Evolutionary conservation across 306 rosid genomes (phyloP).

Genomic region (Medicago arabica): DNA sequence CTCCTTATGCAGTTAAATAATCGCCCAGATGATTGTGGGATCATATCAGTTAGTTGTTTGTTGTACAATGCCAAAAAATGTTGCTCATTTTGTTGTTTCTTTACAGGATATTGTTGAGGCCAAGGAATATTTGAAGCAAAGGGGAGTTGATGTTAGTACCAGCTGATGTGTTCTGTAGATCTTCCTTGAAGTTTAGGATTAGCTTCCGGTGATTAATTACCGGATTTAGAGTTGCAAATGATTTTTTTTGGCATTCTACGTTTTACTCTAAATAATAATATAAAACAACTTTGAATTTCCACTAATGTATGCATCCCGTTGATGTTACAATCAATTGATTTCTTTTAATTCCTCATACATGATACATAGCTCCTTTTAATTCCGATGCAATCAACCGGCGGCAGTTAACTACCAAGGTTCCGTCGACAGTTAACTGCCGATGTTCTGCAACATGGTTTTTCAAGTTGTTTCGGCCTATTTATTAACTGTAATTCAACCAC

Average conservation of each 20-base stretch:
- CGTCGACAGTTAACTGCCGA: too few species aligned
- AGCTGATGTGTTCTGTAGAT: conserved; percentile 46
- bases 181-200: conserved; percentile 25
- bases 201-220: conserved; percentile 21
- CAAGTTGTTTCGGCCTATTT: too few species aligned
- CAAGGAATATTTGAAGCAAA: conserved; percentile 69
- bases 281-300: too few species aligned
- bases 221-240: conserved; percentile 14
- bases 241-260: conserved; percentile 21
- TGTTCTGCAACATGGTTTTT: too few species aligned
- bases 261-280: too few species aligned
- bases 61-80: background rate
- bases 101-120: conserved; percentile 83
- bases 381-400: too few species aligned
- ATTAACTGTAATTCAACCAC: too few species aligned
- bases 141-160: conserved; percentile 66
- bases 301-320: too few species aligned
- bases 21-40: background rate
- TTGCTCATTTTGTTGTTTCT: conserved; percentile 38
- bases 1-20: background rate
- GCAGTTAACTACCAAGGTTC: too few species aligned
- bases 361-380: too few species aligned
- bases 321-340: too few species aligned
- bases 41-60: background rate
- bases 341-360: background rate